phyloP scores from a whole-genome alignment of 2,329 filamentous ascomycete genomes.

The Dactylella cylindrospora region DNA sequence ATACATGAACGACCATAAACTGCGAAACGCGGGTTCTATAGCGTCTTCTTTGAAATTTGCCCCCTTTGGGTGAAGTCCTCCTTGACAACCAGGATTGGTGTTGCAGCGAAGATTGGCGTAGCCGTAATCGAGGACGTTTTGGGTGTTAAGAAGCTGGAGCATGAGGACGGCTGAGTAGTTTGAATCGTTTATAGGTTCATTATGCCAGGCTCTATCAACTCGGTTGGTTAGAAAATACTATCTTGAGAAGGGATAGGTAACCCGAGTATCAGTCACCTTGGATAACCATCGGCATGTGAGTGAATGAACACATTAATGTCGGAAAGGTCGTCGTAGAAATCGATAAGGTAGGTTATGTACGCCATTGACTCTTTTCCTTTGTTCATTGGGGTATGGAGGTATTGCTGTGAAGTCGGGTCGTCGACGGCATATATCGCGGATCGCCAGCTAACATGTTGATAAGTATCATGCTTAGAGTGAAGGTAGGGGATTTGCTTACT shows the following conservation, averaged over 20 bases:
- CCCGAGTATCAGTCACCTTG: conserved; percentile 29
- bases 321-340: conserved; percentile 62
- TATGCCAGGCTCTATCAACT: conserved; percentile 59
- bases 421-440: conserved; percentile 60
- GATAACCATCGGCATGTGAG: conserved; percentile 54
- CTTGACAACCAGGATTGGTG: conserved; percentile 62
- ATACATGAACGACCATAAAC: conserved; percentile 22
- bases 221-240: background rate
- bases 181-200: conserved; percentile 59
- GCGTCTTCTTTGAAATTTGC: conserved; percentile 54
- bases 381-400: conserved; percentile 59
- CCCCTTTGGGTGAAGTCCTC: conserved; percentile 55
- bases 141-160: conserved; percentile 58
- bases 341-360: conserved; percentile 65
- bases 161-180: conserved; percentile 56
- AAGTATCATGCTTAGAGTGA: background rate
- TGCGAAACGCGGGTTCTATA: conserved; percentile 16
- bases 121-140: conserved; percentile 58
- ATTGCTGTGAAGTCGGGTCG: conserved; percentile 50
- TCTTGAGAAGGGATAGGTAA: too few species aligned
- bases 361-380: conserved; percentile 66
- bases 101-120: conserved; percentile 65
- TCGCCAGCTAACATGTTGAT: conserved; percentile 36
- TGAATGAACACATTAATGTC: conserved; percentile 65
- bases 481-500: background rate